phyloP scores from a whole-genome alignment of 2,329 filamentous ascomycete genomes.

The Botrytis fragariae region DNA sequence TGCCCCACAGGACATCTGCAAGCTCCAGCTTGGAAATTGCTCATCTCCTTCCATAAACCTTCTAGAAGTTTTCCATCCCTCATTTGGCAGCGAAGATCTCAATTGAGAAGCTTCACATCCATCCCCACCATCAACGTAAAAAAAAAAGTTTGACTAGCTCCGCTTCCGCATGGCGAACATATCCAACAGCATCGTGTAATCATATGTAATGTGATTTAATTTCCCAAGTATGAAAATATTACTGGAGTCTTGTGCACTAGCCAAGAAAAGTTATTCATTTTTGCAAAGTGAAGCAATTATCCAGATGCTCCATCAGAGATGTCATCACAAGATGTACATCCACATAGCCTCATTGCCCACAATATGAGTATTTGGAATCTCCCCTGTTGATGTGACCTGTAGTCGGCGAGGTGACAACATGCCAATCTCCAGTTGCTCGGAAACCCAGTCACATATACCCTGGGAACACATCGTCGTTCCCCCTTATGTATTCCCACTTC shows the following conservation, averaged over 20 bases:
- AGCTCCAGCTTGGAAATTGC: slow-evolving; percentile 12
- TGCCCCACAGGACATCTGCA: neutral
- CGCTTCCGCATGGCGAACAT: neutral
- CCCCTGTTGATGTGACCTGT: neutral
- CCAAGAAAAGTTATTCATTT: neutral
- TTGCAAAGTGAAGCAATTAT: neutral
- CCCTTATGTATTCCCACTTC: neutral
- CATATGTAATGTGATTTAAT: neutral
- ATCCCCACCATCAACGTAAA: neutral
- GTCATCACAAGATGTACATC: neutral
- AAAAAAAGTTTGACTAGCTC: neutral
- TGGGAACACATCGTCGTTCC: neutral
- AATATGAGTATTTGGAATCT: neutral
- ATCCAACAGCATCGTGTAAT: neutral
- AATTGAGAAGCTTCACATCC: neutral
- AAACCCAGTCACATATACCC: neutral
- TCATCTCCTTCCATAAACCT: slow-evolving; percentile 16
- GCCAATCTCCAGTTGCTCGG: slow-evolving; percentile 4
- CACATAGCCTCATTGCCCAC: neutral
- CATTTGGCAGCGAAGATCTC: neutral
- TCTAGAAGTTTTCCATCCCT: neutral
- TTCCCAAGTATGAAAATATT: neutral
- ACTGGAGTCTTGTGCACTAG: neutral
- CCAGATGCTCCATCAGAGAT: neutral
- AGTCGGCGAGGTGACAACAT: slow-evolving; percentile 10